Conservation (phyloP, 257 asterid species). For the Catharanthus roseus region DNA sequence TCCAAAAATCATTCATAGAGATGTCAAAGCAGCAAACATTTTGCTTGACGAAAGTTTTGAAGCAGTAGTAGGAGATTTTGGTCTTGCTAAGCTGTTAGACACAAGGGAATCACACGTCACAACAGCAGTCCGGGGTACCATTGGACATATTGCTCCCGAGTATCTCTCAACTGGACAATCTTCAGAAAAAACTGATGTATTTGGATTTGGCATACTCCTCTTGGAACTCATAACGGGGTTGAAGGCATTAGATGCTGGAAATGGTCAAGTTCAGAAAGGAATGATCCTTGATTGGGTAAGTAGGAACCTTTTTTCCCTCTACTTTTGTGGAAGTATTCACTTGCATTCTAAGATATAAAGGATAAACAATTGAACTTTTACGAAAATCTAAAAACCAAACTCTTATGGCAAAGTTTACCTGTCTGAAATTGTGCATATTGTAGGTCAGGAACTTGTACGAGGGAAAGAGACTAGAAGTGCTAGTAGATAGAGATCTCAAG, state of each 20-base stretch:
- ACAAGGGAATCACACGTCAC: slow-evolving; percentile 85
- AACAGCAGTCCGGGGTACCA: slow-evolving; percentile 92
- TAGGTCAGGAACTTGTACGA: slow-evolving; percentile 61
- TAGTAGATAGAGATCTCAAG: slow-evolving; percentile 63
- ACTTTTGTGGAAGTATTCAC: background rate
- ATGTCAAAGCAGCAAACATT: slow-evolving; percentile 92
- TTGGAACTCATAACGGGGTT: slow-evolving; percentile 82
- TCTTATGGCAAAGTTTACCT: too few species aligned
- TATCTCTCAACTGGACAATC: slow-evolving; percentile 96
- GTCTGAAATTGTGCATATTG: too few species aligned
- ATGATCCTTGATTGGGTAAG: slow-evolving; percentile 85
- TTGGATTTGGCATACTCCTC: slow-evolving; percentile 85
- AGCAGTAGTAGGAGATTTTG: slow-evolving; percentile 94
- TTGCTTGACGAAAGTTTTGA: slow-evolving; percentile 82
- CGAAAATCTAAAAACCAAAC: too few species aligned
- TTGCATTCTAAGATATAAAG: background rate
- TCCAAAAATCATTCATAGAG: slow-evolving; percentile 88
- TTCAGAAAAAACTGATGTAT: slow-evolving; percentile 87
- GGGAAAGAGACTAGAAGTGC: slow-evolving; percentile 58
- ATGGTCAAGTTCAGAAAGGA: slow-evolving; percentile 70
- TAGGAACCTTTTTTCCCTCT: background rate
- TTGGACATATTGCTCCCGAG: slow-evolving; percentile 93
- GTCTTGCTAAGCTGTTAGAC: slow-evolving; percentile 89
- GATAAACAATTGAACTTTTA: too few species aligned
- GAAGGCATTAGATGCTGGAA: slow-evolving; percentile 61